Evolutionary conservation across 2,329 filamentous ascomycete genomes (phyloP).

Genomic region (Neospermospora avenae): DNA sequence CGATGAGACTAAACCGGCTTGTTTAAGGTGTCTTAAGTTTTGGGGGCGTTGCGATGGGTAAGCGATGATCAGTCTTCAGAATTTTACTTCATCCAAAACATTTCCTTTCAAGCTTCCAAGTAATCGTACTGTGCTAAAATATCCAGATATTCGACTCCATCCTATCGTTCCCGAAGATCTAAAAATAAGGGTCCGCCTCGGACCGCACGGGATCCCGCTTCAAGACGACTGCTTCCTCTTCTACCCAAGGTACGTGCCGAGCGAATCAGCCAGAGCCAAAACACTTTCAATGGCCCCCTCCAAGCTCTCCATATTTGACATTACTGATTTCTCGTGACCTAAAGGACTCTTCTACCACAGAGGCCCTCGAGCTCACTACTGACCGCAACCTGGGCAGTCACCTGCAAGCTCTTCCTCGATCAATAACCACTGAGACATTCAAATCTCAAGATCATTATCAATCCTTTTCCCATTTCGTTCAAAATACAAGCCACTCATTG

Average conservation of each 20-base stretch:
- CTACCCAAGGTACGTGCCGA: not conserved
- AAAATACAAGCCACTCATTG: not conserved
- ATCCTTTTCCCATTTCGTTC: slow-evolving; percentile 4
- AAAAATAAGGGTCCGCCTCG: not conserved
- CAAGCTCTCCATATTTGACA: too few relatives aligned
- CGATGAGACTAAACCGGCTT: slow-evolving; percentile 8
- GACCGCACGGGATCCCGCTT: not conserved
- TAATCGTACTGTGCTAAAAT: not conserved
- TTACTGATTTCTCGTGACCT: too few relatives aligned
- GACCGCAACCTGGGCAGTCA: not conserved
- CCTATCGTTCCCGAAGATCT: not conserved
- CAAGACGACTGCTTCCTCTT: not conserved
- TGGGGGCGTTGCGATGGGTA: slow-evolving; percentile 11
- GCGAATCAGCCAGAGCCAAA: too few relatives aligned
- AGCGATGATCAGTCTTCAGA: not conserved
- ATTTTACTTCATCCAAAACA: not conserved
- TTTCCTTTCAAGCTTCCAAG: not conserved
- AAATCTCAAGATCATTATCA: not conserved
- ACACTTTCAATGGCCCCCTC: too few relatives aligned
- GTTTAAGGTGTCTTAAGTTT: slow-evolving; percentile 8
- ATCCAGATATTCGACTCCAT: not conserved
- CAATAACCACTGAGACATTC: not conserved
- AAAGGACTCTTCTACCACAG: not conserved
- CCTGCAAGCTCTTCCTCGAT: not conserved
- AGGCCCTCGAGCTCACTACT: too few relatives aligned